Evolutionary conservation across 371 early-diverging fungal genomes (phyloP).

Genomic region (Basidiobolus meristosporus): DNA sequence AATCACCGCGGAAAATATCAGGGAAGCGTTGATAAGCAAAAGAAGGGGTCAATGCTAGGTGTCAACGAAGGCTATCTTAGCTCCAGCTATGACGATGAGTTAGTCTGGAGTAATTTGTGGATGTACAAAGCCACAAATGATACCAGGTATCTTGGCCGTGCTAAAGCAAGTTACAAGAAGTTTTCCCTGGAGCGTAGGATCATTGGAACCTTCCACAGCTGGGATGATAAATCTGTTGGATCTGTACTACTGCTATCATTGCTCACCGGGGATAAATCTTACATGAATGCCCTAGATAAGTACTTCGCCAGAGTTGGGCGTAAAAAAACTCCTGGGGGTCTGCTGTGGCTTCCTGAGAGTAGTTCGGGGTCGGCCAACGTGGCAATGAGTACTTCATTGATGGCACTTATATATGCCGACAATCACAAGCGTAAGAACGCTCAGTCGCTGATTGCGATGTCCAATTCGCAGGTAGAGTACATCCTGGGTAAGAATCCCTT

Average conservation of each 20-base stretch:
- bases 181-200: constrained; percentile 9
- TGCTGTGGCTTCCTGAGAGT: constrained; percentile 29
- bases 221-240: constrained; percentile 25
- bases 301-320: constrained; percentile 12
- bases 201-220: constrained; percentile 12
- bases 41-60: background rate
- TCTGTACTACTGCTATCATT: constrained; percentile 27
- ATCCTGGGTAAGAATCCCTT: constrained; percentile 31
- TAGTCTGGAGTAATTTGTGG: constrained; percentile 40
- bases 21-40: constrained; percentile 10
- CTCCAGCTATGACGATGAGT: constrained; percentile 22
- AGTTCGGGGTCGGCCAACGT: constrained; percentile 25
- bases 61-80: constrained; percentile 17
- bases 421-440: no score
- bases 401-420: no score
- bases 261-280: constrained; percentile 5
- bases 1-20: constrained; percentile 15
- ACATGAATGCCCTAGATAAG: constrained; percentile 9
- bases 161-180: constrained; percentile 22
- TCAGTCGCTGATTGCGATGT: no score
- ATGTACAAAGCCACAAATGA: constrained; percentile 28
- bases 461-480: constrained; percentile 31
- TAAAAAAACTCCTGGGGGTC: constrained; percentile 12
- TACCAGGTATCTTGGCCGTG: constrained; percentile 18
- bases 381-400: constrained; percentile 10